Evolutionary conservation across 2,329 filamentous ascomycete species (phyloP).

Genomic region (Venturia asperata): DNA sequence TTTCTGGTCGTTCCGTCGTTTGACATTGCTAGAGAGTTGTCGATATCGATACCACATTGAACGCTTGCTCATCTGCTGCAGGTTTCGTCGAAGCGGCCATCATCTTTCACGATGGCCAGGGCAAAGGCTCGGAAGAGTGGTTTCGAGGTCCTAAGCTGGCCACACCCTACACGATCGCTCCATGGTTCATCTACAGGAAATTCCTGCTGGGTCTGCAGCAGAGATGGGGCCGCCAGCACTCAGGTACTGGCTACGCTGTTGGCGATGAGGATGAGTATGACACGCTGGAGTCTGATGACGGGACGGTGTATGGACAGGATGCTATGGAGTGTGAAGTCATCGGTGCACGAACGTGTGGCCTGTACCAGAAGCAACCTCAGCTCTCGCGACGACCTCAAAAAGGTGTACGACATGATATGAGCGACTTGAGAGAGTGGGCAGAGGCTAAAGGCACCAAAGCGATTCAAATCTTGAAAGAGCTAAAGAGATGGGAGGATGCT

Average conservation of each 20-base stretch:
- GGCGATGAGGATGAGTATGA: background rate
- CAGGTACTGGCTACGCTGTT: background rate
- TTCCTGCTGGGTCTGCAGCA: background rate
- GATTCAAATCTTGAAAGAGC: background rate
- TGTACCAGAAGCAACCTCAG: background rate
- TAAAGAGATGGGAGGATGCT: background rate
- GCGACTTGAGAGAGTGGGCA: background rate
- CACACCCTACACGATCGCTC: background rate
- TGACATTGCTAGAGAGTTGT: background rate
- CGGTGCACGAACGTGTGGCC: background rate
- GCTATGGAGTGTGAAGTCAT: slow-evolving; percentile 1
- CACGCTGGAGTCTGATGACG: background rate
- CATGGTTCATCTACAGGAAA: background rate
- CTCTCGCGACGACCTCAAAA: background rate
- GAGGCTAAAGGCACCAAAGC: background rate
- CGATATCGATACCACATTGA: background rate
- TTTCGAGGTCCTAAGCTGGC: slow-evolving; percentile 6
- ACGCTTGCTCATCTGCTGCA: background rate
- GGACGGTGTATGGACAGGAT: background rate
- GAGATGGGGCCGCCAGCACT: background rate
- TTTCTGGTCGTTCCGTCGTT: background rate
- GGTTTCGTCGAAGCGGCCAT: background rate
- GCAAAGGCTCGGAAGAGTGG: background rate
- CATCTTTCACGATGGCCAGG: slow-evolving; percentile 5
- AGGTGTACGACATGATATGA: background rate